Conservation (phyloP, 306 rosid genomes). For the Dalbergia cochinchinensis region DNA sequence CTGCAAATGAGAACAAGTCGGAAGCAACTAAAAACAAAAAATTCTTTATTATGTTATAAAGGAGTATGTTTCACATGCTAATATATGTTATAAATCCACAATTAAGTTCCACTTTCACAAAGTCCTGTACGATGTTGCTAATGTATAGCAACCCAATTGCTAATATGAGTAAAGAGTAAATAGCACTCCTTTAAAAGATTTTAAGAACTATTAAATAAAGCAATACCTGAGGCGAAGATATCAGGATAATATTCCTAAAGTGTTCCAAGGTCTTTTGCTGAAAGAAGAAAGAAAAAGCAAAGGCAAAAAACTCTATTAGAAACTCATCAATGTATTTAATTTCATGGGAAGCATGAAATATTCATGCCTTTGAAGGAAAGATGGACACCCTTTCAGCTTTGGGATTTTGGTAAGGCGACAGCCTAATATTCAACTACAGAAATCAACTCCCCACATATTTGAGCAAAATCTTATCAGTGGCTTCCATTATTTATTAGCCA, state of each 20-base stretch:
- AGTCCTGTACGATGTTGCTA: not conserved
- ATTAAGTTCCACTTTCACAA: slow-evolving; percentile 1
- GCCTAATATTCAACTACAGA: slow-evolving; percentile 17
- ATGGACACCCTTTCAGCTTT: not conserved
- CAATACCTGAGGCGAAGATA: slow-evolving; percentile 96
- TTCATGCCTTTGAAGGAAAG: slow-evolving; percentile 2
- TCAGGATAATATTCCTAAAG: slow-evolving; percentile 81
- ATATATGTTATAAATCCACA: slow-evolving; percentile 25
- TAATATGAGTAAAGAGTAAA: slow-evolving; percentile 15
- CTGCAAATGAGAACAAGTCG: slow-evolving; percentile 1
- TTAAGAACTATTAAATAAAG: slow-evolving; percentile 19
- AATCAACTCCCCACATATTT: not conserved
- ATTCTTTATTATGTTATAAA: not conserved
- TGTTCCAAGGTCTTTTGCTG: slow-evolving; percentile 90
- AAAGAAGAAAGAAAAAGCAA: slow-evolving; percentile 47
- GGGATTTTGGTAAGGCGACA: not conserved
- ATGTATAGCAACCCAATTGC: slow-evolving; percentile 12
- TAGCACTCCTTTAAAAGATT: not conserved
- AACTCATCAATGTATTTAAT: slow-evolving; percentile 25
- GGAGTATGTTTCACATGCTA: not conserved
- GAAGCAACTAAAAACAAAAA: not conserved
- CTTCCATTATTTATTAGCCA: slow-evolving; percentile 12
- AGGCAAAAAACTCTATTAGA: slow-evolving; percentile 40
- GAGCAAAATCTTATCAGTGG: slow-evolving; percentile 5
- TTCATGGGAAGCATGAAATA: slow-evolving; percentile 4